These are phyloP conservation scores for Fusarium luffae DNA, from an alignment of 2,329 filamentous ascomycete genomes.

Conservation along the genomic window DNA sequence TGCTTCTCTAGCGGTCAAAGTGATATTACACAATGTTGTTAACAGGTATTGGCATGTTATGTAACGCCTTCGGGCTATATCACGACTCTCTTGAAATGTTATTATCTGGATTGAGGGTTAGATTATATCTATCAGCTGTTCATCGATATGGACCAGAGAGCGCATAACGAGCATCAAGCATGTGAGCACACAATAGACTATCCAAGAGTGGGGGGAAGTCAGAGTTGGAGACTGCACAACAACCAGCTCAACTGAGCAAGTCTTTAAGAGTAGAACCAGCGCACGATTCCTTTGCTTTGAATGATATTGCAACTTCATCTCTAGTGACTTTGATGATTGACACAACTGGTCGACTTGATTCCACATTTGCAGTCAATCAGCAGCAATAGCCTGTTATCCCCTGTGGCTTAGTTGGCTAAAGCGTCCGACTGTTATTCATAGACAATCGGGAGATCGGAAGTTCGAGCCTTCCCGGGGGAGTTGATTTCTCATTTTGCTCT, in stretches of 20 bases:
- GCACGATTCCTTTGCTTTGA: background rate
- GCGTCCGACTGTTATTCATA: slow-evolving; percentile 37
- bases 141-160: background rate
- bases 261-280: background rate
- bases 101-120: no score
- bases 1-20: background rate
- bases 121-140: background rate
- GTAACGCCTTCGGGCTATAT: background rate
- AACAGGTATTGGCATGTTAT: background rate
- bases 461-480: slow-evolving; percentile 47
- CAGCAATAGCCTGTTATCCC: background rate
- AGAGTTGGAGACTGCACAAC: background rate
- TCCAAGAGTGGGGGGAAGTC: background rate
- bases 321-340: background rate
- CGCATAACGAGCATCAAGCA: background rate
- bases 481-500: background rate
- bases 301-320: background rate
- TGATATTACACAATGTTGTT: background rate
- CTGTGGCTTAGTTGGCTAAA: slow-evolving; percentile 8
- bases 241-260: background rate
- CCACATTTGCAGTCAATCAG: background rate
- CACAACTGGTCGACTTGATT: background rate
- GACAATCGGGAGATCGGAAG: slow-evolving; percentile 47
- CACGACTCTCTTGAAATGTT: background rate
- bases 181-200: background rate